phyloP scores from a whole-genome alignment of 2,329 filamentous ascomycete genomes.

The Sporothrix mexicana region DNA sequence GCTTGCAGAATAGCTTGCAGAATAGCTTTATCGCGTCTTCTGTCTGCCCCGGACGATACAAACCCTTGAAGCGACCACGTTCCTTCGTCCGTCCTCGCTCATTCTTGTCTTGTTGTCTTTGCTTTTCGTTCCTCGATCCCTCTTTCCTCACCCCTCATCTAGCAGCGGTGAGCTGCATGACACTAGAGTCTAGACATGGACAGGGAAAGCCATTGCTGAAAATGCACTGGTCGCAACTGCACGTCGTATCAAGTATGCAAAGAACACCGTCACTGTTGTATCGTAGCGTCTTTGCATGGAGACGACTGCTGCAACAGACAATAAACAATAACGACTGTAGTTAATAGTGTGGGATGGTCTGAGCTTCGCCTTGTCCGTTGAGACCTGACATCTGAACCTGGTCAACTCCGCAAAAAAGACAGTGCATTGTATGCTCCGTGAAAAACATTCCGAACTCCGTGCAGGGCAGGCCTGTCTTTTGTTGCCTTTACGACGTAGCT shows the following conservation, averaged over 20 bases:
- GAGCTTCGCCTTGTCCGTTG: not conserved
- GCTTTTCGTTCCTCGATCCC: not conserved
- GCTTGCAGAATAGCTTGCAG: too few relatives aligned
- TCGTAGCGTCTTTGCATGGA: not conserved
- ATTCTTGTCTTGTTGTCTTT: not conserved
- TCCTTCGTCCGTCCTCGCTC: not conserved
- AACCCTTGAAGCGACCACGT: not conserved
- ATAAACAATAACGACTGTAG: too few relatives aligned
- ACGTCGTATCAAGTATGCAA: too few relatives aligned
- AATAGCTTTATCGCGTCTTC: not conserved
- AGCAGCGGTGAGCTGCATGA: slow-evolving; percentile 31
- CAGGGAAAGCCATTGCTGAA: not conserved
- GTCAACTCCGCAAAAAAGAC: slow-evolving; percentile 16
- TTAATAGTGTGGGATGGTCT: slow-evolving; percentile 21
- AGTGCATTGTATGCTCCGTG: not conserved
- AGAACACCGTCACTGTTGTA: slow-evolving; percentile 12
- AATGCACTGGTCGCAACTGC: not conserved
- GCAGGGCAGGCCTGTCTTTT: slow-evolving; percentile 24
- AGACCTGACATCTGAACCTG: slow-evolving; percentile 7
- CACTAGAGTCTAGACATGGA: slow-evolving; percentile 8
- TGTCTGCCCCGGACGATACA: not conserved
- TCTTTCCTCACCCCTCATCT: not conserved
- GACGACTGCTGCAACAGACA: too few relatives aligned
- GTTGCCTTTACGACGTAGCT: too few relatives aligned
- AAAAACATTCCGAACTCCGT: slow-evolving; percentile 16